Evolutionary conservation across 768 basidiomycete species (phyloP), one percentile per base, ranked within the genome.

Genomic region (Sporobolomyces roseus): DNA sequence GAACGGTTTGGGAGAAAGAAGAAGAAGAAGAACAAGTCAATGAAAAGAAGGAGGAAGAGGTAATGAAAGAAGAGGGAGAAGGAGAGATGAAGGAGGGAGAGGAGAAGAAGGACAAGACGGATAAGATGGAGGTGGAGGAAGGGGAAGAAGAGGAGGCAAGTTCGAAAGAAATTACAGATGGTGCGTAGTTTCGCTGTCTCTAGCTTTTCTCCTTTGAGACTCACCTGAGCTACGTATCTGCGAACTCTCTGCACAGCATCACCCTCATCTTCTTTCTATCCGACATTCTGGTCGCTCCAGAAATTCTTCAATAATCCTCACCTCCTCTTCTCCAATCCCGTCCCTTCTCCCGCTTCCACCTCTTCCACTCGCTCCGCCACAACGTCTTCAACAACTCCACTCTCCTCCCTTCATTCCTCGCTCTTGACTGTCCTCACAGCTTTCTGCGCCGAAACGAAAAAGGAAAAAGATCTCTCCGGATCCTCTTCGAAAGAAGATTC

Each of bases 231-330:
- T n/a, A n/a, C n/a, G n/a, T n/a, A n/a, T n/a, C n/a, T 16, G 14
- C 12, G 14, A 23, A 27, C 50, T 13, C 25, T 52, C 46, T 36
- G 46, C 55, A 30, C 55, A 29, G 19, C 38, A 23, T 25, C 41
- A 7, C n/a, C 50, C 21, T 19, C 58, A 13, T 33, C 73, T 86
- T 90, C 88, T 30, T 88, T 93, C 76, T 93, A 91, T 80, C 84
- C 86, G 66, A 89, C 85, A 0, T 93, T 94, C 80, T 94, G 92
- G 92, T 88, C 88, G 0, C 81, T 94, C 12, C 92, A 96, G 75
- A 81, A 87, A 6, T 86, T 85, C 8, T 93, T 94, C 79, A 91
- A 90, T 35, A 85, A 87, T 69, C 92, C 92, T 3, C 82, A 86
- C 1, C 71, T 85, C 23, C 76, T 78, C 14, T 92, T 93, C 75